Evolutionary conservation across 306 rosid species (phyloP).

Genomic region (Sphenostylis stenocarpa): DNA sequence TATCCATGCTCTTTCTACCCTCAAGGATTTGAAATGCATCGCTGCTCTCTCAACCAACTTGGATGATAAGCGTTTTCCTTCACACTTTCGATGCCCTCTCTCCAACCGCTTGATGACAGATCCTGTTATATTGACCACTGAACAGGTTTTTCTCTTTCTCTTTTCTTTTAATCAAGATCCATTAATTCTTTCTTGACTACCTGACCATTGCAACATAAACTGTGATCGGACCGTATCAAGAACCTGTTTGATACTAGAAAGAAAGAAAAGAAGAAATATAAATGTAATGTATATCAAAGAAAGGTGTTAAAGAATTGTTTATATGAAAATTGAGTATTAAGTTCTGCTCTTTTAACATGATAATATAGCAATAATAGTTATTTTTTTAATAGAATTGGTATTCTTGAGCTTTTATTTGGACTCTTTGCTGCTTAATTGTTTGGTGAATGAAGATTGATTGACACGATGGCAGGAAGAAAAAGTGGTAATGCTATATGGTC

Average conservation of each 20-base stretch:
- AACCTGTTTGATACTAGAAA: too few relatives aligned
- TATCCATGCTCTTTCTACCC: conserved; percentile 36
- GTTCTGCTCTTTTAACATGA: too few relatives aligned
- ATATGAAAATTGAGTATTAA: too few relatives aligned
- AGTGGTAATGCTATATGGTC: too few relatives aligned
- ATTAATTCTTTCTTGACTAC: neutral
- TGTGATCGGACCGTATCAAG: neutral
- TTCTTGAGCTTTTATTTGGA: neutral
- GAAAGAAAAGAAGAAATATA: too few relatives aligned
- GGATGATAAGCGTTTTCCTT: conserved; percentile 32
- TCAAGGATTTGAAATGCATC: conserved; percentile 37
- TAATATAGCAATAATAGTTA: neutral
- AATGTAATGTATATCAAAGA: too few relatives aligned
- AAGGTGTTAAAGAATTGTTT: too few relatives aligned
- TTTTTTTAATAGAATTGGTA: neutral
- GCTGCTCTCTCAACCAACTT: neutral
- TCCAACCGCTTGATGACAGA: conserved; percentile 59
- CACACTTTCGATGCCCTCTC: conserved; percentile 57
- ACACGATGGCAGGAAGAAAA: too few relatives aligned
- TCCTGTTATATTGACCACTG: conserved; percentile 60
- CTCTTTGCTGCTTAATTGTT: neutral
- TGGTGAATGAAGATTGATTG: neutral
- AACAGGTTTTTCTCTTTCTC: conserved; percentile 44
- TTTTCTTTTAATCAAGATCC: neutral
- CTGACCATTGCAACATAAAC: neutral